Base-by-base conservation (phyloP, 345 rosid genomes). In the Lumnitzera littorea region DNA sequence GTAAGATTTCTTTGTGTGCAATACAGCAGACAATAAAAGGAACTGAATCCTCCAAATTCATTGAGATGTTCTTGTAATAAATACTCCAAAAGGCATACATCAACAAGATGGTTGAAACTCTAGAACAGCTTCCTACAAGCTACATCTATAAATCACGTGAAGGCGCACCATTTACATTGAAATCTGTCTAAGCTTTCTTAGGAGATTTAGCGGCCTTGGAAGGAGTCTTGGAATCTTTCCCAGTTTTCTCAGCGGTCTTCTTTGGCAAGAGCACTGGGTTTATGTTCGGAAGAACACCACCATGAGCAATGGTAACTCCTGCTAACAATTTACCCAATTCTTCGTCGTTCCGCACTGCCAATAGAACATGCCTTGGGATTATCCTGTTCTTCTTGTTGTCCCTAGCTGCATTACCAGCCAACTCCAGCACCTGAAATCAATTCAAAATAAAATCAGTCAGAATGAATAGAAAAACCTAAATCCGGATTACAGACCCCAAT, bases 361-460 rank as follows among this genome's bases (percentile, higher is more conserved):
- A 51, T 2, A 76, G 60, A 23, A 76, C 71, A 12, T 76, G 76
- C 64, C 80, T 65, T 1, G 80, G 80, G 46, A 76, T 76, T 14
- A 76, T 72, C 36, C 80, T 76, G 46, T 58, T 72, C 67, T 76
- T 76, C 74, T 76, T 76, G 74, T 76, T 76, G 48, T 76, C 80
- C 49, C 80, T 57, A 7, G 80, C 80, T 5, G 76, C 80, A 62
- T 76, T 76, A 0, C 80, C 80, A 29, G 80, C 76, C 50, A 76
- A 49, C 65, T 72, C 80, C 60, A 76, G 36, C 10, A 76, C 80
- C 80, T 76, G 29, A 24, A 55, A 57, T 11, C 13, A 25, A 24
- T 13, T 3, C 43, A 56, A 4, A 43, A 31, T 23, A 8, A 11
- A 20, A 27, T 4, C 47, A 27, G 46, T 11, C 4, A 13, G 13